phyloP scores from a whole-genome alignment of 345 rosid species.

The Cochlearia excelsa region DNA sequence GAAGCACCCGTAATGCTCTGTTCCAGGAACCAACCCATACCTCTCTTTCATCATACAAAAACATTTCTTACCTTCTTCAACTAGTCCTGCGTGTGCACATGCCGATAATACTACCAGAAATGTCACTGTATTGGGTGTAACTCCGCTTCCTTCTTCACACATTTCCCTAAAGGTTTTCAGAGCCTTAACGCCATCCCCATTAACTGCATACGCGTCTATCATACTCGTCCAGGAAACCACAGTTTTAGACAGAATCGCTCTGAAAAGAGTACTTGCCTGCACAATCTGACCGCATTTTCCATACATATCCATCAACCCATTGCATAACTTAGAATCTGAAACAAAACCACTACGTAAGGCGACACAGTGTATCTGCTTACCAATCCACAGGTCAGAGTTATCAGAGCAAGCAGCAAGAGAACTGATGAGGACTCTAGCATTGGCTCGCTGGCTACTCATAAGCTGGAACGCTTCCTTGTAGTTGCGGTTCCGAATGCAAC shows the following conservation, averaged over 20 bases:
- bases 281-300: conserved; percentile 62
- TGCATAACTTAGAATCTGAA: conserved; percentile 61
- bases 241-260: conserved; percentile 39
- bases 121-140: conserved; percentile 63
- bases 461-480: conserved; percentile 54
- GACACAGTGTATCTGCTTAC: conserved; percentile 68
- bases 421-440: conserved; percentile 56
- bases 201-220: conserved; percentile 71
- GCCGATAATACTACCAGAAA: conserved; percentile 77
- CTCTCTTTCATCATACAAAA: conserved; percentile 48
- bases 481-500: conserved; percentile 53
- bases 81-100: conserved; percentile 72
- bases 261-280: conserved; percentile 47
- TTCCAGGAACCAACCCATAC: conserved; percentile 40
- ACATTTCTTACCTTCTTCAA: conserved; percentile 54
- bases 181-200: conserved; percentile 59
- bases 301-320: conserved; percentile 70
- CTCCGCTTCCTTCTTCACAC: conserved; percentile 42
- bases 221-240: conserved; percentile 81
- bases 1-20: conserved; percentile 67
- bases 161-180: conserved; percentile 53
- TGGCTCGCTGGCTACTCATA: conserved; percentile 49
- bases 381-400: conserved; percentile 55
- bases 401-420: conserved; percentile 74
- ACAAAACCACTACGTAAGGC: conserved; percentile 51